Evolutionary conservation across 1,139 yeast genomes (phyloP).

Genomic region (Zygosaccharomyces sapae): DNA sequence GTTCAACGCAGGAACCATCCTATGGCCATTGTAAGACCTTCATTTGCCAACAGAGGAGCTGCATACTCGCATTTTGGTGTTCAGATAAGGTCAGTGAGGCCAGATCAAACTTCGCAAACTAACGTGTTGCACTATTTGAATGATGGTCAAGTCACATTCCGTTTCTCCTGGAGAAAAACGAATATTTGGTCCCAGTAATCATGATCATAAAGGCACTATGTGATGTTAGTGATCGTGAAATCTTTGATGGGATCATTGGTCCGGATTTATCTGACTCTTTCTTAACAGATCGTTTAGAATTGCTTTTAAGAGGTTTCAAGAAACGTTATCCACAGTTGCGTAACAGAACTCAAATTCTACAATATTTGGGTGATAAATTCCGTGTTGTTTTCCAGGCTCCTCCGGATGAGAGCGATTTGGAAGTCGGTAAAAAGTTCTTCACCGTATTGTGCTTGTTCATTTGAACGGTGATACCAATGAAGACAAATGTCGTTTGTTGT

Average conservation of each 20-base stretch:
- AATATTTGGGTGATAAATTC: constrained; percentile 92
- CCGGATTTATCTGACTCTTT: constrained; percentile 82
- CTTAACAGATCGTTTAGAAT: constrained; percentile 95
- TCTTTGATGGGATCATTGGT: constrained; percentile 94
- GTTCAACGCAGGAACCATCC: constrained; percentile 98
- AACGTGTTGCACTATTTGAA: constrained; percentile 91
- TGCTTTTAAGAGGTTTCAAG: constrained; percentile 83
- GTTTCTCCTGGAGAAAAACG: constrained; percentile 96
- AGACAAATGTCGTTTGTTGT: constrained; percentile 80
- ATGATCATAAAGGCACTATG: constrained; percentile 87
- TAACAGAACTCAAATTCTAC: constrained; percentile 82
- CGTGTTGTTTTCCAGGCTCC: constrained; percentile 89
- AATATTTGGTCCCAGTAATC: constrained; percentile 86
- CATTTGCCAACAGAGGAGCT: constrained; percentile 91
- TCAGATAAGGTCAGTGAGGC: constrained; percentile 89
- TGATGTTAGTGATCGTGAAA: constrained; percentile 90
- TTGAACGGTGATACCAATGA: constrained; percentile 49
- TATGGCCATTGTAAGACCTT: constrained; percentile 94
- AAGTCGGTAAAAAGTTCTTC: constrained; percentile 81
- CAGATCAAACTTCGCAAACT: constrained; percentile 96
- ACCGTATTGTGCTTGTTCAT: constrained; percentile 86
- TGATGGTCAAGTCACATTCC: constrained; percentile 93
- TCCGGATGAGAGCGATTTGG: constrained; percentile 81
- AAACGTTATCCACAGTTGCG: constrained; percentile 58
- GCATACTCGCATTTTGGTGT: constrained; percentile 86